Conservation (phyloP, 2,329 filamentous ascomycete genomes). For the Sporothrix pseudoabietina region DNA sequence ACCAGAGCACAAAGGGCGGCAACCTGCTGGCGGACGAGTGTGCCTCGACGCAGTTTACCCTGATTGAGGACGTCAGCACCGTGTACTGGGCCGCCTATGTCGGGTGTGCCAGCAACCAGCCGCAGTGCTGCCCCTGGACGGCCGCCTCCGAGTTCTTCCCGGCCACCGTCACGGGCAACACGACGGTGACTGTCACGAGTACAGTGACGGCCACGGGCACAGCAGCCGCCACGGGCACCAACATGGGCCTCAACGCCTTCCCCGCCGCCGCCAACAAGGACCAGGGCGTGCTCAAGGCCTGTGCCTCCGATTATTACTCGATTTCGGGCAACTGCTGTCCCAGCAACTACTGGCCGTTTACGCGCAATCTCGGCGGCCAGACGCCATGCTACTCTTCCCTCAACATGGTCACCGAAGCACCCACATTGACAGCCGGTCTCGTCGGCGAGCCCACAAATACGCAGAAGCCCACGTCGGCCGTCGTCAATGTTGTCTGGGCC, state of each 20-base stretch:
- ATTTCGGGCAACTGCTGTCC: conserved; percentile 39
- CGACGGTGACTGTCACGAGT: conserved; percentile 29
- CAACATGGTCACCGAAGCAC: conserved; percentile 28
- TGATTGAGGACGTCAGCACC: conserved; percentile 38
- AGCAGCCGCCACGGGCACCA: conserved; percentile 22
- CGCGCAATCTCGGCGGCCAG: conserved; percentile 37
- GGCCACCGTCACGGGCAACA: conserved; percentile 26
- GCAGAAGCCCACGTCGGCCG: conserved; percentile 37
- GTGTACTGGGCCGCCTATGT: conserved; percentile 38
- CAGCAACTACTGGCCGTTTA: conserved; percentile 38
- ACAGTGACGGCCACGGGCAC: conserved; percentile 5
- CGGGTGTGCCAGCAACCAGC: conserved; percentile 38
- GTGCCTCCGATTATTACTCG: conserved; percentile 39
- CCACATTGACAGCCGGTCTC: conserved; percentile 35
- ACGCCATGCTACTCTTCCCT: conserved; percentile 40
- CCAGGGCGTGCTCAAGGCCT: conserved; percentile 31
- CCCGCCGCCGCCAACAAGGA: conserved; percentile 33
- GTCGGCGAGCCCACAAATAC: conserved; percentile 33
- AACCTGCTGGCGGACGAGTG: conserved; percentile 37
- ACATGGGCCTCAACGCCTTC: conserved; percentile 31
- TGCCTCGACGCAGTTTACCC: conserved; percentile 37
- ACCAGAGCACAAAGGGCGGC: conserved; percentile 33
- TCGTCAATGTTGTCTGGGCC: conserved; percentile 40
- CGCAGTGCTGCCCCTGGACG: conserved; percentile 39
- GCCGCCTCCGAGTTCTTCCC: conserved; percentile 31